Evolutionary conservation across 192 early-diverging fungal genomes (phyloP).

Genomic region (Helicostylum pulchrum): DNA sequence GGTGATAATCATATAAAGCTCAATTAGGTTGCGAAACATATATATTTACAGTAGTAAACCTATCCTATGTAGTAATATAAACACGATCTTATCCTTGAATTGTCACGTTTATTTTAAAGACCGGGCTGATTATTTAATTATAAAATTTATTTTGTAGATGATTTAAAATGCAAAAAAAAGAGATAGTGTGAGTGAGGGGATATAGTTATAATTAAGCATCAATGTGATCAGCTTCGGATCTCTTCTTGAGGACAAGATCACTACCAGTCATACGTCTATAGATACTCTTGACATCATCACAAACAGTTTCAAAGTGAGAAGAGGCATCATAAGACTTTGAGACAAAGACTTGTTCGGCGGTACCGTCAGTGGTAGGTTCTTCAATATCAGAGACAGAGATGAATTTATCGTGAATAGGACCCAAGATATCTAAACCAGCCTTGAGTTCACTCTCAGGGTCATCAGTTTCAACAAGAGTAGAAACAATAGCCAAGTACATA

Average conservation of each 20-base stretch:
- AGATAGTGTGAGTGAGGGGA: too few species aligned
- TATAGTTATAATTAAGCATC: neutral
- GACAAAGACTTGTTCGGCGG: constrained; percentile 79
- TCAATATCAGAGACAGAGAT: constrained; percentile 80
- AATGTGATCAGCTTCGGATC: neutral
- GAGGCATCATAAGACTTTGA: constrained; percentile 97
- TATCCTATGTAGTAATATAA: too few species aligned
- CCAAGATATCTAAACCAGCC: constrained; percentile 84
- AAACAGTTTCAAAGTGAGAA: constrained; percentile 98
- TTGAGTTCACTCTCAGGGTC: constrained; percentile 90
- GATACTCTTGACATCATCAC: constrained; percentile 92
- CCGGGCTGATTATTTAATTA: too few species aligned
- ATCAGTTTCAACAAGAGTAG: constrained; percentile 90
- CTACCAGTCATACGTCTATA: constrained; percentile 81
- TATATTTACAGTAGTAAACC: too few species aligned
- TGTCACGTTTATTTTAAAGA: too few species aligned
- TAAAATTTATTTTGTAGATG: too few species aligned
- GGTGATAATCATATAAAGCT: too few species aligned
- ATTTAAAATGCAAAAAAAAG: too few species aligned
- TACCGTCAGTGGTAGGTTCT: constrained; percentile 86
- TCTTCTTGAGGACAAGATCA: constrained; percentile 73
- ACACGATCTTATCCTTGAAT: too few species aligned
- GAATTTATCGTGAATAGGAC: constrained; percentile 90
- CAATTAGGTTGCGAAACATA: too few species aligned
- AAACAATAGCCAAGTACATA: constrained; percentile 93